Percentiles rank a stretch among this genome's conserved stretches.
These are phyloP conservation scores for Cutaneotrichosporon spelunceum DNA, from an alignment of 1,284 basidiomycete genomes.

Conservation along the genomic window DNA sequence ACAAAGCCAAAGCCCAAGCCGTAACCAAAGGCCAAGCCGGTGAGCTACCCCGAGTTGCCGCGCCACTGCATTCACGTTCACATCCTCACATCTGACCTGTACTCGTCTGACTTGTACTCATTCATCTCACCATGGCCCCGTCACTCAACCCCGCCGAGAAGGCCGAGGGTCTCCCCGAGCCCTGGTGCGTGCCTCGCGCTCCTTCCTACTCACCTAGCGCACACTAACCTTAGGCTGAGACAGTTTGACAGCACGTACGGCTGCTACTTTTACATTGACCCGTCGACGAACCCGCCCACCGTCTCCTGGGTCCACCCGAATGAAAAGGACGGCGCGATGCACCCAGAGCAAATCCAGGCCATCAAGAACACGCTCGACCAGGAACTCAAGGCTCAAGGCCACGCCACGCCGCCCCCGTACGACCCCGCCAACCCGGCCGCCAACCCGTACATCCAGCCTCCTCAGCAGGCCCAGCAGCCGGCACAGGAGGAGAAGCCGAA, in stretches of 20 bases:
- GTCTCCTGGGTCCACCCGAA: conserved; percentile 39
- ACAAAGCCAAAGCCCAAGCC: too few relatives aligned
- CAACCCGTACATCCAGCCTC: conserved; percentile 9
- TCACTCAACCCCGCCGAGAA: conserved; percentile 3
- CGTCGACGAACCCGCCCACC: conserved; percentile 35
- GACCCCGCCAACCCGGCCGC: conserved; percentile 10
- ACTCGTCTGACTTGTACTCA: too few relatives aligned
- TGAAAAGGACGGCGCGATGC: conserved; percentile 25
- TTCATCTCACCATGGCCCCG: not conserved
- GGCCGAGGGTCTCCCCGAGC: not conserved
- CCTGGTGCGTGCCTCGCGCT: not conserved
- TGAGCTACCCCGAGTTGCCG: too few relatives aligned
- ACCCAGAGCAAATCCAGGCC: conserved; percentile 33
- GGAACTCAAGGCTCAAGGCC: not conserved
- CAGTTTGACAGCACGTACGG: conserved; percentile 2
- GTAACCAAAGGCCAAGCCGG: too few relatives aligned
- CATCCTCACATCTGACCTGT: not conserved
- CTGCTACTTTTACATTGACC: conserved; percentile 27
- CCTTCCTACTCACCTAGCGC: too few relatives aligned
- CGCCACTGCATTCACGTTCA: not conserved
- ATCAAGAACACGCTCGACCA: conserved; percentile 11
- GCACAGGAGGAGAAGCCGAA: not conserved
- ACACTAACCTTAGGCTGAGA: not conserved
- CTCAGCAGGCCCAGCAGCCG: not conserved
- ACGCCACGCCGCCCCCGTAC: not conserved